A percentile compares a stretch with the other conserved stretches of the same genome.
Evolutionary conservation across 129 eudicot species (phyloP).

Genomic region (Smallanthus sonchifolius): DNA sequence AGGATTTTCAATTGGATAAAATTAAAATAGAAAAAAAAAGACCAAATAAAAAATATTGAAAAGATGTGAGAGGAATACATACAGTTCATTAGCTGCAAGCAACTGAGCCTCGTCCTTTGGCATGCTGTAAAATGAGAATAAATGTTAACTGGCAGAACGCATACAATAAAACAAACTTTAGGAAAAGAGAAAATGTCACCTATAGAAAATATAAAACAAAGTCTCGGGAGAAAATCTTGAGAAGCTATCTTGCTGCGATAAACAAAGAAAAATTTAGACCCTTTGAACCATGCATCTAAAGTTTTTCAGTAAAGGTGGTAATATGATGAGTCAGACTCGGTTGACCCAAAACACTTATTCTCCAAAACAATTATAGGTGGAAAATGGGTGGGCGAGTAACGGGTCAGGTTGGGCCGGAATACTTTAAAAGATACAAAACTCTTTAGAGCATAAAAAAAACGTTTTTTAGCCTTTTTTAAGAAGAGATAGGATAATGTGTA

Average conservation of each 20-base stretch:
- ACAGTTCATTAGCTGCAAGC: constrained; percentile 93
- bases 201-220: constrained; percentile 81
- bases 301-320: constrained; percentile 1
- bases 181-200: constrained; percentile 31
- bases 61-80: constrained; percentile 28
- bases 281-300: not conserved
- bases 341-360: not conserved
- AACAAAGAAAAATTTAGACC: constrained; percentile 15
- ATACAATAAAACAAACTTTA: constrained; percentile 4
- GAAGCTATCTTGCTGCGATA: constrained; percentile 61
- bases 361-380: not conserved
- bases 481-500: no score
- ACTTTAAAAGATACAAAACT: no score
- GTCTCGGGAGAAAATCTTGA: constrained; percentile 65
- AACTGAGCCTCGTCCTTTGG: constrained; percentile 93
- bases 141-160: not conserved
- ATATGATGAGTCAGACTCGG: no score
- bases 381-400: no score
- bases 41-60: not conserved
- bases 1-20: not conserved
- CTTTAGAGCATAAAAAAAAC: no score
- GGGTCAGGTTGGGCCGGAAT: no score
- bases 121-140: constrained; percentile 61
- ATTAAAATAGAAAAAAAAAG: not conserved
- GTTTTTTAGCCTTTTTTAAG: no score